Conservation (phyloP, 371 early-diverging fungal genomes). For the Lichtheimia ornata region DNA sequence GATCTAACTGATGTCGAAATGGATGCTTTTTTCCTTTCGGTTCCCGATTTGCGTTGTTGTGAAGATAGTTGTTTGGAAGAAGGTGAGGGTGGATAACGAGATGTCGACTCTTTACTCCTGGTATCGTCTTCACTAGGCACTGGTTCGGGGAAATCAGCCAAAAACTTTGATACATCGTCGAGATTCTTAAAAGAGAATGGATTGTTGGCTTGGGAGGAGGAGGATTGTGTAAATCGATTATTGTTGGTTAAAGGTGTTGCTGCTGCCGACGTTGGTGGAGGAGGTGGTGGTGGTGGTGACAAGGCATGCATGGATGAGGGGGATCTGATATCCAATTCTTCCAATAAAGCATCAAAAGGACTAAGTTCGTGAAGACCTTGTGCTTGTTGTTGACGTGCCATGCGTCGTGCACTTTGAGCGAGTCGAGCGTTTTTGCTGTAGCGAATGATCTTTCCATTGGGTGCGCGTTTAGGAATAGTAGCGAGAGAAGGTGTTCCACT, state of each 20-base stretch:
- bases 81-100: slow-evolving; percentile 1
- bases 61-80: slow-evolving; percentile 6
- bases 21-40: neutral
- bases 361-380: slow-evolving; percentile 3
- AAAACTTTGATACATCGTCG: slow-evolving; percentile 22
- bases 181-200: slow-evolving; percentile 19
- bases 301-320: neutral
- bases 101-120: neutral
- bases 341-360: slow-evolving; percentile 14
- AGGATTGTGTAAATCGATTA: no score
- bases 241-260: neutral
- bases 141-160: slow-evolving; percentile 12
- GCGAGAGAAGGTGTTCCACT: slow-evolving; percentile 2
- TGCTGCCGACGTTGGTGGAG: neutral
- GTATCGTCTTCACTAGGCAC: neutral
- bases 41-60: neutral
- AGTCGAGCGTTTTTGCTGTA: slow-evolving; percentile 41
- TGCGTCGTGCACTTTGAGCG: slow-evolving; percentile 39
- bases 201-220: neutral
- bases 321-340: slow-evolving; percentile 13
- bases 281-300: neutral
- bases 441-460: slow-evolving; percentile 44
- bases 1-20: neutral
- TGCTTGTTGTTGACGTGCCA: slow-evolving; percentile 33
- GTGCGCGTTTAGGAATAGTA: slow-evolving; percentile 35